These are phyloP conservation scores for Limnanthes douglasii DNA, from an alignment of 345 rosid species.

Conservation along the genomic window DNA sequence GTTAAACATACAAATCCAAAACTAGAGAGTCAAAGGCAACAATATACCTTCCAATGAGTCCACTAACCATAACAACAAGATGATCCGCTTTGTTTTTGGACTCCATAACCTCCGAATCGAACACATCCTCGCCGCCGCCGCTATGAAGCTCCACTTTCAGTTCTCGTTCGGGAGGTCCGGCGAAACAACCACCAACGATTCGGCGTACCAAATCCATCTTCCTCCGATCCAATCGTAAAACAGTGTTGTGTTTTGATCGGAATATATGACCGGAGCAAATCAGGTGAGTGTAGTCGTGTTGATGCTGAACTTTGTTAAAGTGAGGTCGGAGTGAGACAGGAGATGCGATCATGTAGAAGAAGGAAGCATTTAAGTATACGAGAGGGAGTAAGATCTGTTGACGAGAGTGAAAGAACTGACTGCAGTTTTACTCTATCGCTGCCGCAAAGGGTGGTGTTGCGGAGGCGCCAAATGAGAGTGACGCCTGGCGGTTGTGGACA, in stretches of 20 bases:
- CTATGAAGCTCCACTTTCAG: constrained; percentile 40
- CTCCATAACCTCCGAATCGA: constrained; percentile 20
- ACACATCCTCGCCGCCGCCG: constrained; percentile 53
- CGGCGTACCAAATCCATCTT: constrained; percentile 24
- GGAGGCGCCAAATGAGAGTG: constrained; percentile 5
- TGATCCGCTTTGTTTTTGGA: constrained; percentile 34
- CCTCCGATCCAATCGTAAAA: constrained; percentile 8
- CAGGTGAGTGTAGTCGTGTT: constrained; percentile 3
- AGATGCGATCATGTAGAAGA: constrained; percentile 30
- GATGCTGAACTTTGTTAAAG: no score
- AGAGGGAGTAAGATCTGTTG: no score
- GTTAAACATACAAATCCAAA: no score
- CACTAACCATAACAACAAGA: constrained; percentile 82
- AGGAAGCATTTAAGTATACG: not conserved
- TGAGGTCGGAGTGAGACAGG: constrained; percentile 5
- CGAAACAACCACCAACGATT: constrained; percentile 37
- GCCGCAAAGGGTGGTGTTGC: no score
- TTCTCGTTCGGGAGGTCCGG: constrained; percentile 9
- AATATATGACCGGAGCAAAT: constrained; percentile 8
- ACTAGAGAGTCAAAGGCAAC: no score
- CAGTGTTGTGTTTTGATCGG: not conserved
- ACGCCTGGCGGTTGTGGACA: no score
- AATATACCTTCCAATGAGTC: constrained; percentile 68
- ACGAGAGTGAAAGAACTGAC: no score
- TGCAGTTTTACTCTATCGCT: no score